phyloP scores from a whole-genome alignment of 495 filamentous ascomycete species.

The Aspergillus haitiensis region DNA sequence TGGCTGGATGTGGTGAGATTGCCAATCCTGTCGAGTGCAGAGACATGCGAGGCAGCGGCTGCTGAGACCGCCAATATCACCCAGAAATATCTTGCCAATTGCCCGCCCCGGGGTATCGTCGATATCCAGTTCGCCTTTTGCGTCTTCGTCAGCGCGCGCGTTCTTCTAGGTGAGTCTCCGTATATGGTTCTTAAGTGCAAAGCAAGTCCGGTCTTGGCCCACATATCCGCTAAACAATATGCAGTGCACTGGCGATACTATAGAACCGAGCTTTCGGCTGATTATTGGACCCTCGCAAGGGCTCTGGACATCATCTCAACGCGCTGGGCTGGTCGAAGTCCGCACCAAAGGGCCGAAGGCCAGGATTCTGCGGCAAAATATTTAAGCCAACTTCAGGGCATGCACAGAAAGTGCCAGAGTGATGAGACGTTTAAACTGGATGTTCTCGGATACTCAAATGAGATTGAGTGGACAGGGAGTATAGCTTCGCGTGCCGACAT shows the following conservation, averaged over 20 bases:
- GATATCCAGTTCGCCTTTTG: constrained; percentile 14
- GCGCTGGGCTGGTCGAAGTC: not conserved
- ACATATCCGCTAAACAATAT: not conserved
- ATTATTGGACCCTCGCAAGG: constrained; percentile 1
- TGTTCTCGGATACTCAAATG: constrained; percentile 11
- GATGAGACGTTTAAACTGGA: constrained; percentile 6
- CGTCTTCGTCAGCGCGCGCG: constrained; percentile 1
- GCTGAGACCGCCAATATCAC: constrained; percentile 11
- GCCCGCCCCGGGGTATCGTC: not conserved
- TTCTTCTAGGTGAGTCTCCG: not conserved
- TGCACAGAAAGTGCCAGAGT: not conserved
- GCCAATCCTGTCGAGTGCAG: constrained; percentile 10
- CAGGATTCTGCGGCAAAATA: not conserved
- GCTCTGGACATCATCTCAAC: constrained; percentile 2
- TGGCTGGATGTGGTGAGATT: constrained; percentile 13
- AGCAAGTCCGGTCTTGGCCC: not conserved
- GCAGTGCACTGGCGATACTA: constrained; percentile 11
- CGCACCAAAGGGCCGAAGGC: not conserved
- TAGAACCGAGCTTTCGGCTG: constrained; percentile 8
- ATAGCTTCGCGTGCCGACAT: not conserved
- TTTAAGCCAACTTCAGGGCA: not conserved
- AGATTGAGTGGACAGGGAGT: constrained; percentile 5
- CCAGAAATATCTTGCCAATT: constrained; percentile 8
- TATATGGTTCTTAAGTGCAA: no score
- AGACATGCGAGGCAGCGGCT: constrained; percentile 12